Evolutionary conservation across 345 rosid genomes (phyloP).

Genomic region (Iberis pinnata): DNA sequence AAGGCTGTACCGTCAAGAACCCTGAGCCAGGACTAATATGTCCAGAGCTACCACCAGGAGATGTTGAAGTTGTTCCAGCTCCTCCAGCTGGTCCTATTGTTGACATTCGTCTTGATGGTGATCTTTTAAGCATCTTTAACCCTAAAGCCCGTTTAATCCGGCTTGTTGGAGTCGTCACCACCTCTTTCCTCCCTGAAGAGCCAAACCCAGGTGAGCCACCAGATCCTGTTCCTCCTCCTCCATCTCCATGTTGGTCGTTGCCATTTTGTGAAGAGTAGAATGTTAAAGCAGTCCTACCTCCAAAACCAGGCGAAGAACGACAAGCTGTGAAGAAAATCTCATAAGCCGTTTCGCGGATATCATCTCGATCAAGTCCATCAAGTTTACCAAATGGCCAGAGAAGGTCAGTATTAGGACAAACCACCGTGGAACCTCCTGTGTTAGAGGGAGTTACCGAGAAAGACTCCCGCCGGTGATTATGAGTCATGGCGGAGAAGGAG

Average conservation of each 20-base stretch:
- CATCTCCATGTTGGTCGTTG: slow-evolving; percentile 31
- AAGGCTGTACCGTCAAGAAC: slow-evolving; percentile 36
- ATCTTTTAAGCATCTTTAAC: slow-evolving; percentile 61
- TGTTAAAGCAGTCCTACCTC: slow-evolving; percentile 55
- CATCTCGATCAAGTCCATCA: slow-evolving; percentile 46
- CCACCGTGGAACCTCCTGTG: slow-evolving; percentile 3
- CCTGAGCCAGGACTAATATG: slow-evolving; percentile 31
- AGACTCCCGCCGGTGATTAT: slow-evolving; percentile 45
- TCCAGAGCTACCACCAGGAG: slow-evolving; percentile 34
- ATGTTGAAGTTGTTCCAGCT: too few species aligned
- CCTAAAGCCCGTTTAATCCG: slow-evolving; percentile 65
- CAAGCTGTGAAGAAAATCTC: slow-evolving; percentile 84
- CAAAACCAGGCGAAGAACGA: slow-evolving; percentile 80
- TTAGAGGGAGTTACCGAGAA: too few species aligned
- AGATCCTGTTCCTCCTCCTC: slow-evolving; percentile 25
- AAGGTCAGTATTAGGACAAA: slow-evolving; percentile 39
- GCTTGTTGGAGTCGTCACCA: slow-evolving; percentile 61
- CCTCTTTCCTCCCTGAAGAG: slow-evolving; percentile 41
- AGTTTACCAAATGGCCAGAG: slow-evolving; percentile 70
- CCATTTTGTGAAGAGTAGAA: slow-evolving; percentile 49
- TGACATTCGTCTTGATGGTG: slow-evolving; percentile 65
- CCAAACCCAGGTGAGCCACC: slow-evolving; percentile 21
- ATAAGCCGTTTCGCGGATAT: slow-evolving; percentile 71
- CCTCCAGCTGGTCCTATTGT: too few species aligned
- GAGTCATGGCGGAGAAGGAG: slow-evolving; percentile 37